Percentiles rank a stretch among this genome's conserved stretches.
phyloP scores from a whole-genome alignment of 2,329 filamentous ascomycete genomes.

The Fusarium nygamai region DNA sequence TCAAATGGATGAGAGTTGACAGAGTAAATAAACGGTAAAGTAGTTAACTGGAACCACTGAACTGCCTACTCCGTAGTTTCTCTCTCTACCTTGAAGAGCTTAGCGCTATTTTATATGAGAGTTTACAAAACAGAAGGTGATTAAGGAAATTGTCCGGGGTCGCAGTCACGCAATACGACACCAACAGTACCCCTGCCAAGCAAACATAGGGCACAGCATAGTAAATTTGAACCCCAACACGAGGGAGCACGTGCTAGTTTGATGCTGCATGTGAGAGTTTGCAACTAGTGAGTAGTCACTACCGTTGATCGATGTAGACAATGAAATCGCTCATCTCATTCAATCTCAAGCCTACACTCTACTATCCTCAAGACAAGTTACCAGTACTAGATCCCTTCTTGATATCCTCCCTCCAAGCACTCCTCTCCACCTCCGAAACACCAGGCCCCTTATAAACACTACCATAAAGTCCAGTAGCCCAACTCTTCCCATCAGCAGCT shows the following conservation, averaged over 20 bases:
- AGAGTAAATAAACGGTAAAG: rapidly evolving
- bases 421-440: constrained; percentile 60
- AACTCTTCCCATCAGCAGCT: constrained; percentile 57
- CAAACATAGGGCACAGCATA: neutral
- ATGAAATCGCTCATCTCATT: neutral
- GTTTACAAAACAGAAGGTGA: neutral
- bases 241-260: neutral
- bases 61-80: neutral
- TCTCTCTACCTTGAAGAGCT: rapidly evolving
- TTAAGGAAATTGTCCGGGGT: neutral
- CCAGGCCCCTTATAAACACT: constrained; percentile 69
- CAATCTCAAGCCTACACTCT: neutral
- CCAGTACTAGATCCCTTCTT: constrained; percentile 49
- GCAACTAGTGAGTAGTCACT: neutral
- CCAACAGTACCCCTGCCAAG: neutral
- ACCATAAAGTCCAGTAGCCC: constrained; percentile 67
- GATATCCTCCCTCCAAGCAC: constrained; percentile 58
- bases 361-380: constrained; percentile 41
- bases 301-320: neutral
- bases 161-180: neutral
- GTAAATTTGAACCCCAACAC: neutral
- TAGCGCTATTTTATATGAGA: neutral
- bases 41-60: rapidly evolving
- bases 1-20: neutral
- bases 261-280: neutral